A percentile compares a stretch with the other conserved stretches of the same genome.
Conservation (phyloP, 805 yeast genomes). For the Vanderwaltozyma polyspora region DNA sequence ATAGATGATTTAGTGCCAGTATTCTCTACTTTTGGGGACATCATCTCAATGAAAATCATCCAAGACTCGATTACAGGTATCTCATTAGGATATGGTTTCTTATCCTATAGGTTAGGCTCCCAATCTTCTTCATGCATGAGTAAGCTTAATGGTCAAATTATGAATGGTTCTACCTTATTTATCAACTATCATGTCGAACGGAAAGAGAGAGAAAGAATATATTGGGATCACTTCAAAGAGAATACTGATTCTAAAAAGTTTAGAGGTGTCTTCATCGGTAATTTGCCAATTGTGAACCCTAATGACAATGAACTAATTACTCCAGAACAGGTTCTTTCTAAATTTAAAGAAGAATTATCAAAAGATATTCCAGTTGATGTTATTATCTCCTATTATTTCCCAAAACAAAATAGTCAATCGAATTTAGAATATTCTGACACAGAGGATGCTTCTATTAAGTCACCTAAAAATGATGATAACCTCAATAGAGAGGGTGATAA, state of each 20-base stretch:
- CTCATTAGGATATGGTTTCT: conserved; percentile 49
- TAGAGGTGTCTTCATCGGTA: conserved; percentile 43
- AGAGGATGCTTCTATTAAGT: background rate
- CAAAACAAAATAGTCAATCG: conserved; percentile 12
- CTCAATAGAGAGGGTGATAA: background rate
- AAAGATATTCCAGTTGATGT: conserved; percentile 10
- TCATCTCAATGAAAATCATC: conserved; percentile 37
- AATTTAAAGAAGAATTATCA: conserved; percentile 41
- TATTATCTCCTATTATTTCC: conserved; percentile 24
- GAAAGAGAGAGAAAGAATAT: conserved; percentile 40
- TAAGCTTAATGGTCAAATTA: conserved; percentile 35
- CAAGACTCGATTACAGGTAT: conserved; percentile 32
- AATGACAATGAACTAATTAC: conserved; percentile 21
- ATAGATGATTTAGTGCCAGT: conserved; percentile 30
- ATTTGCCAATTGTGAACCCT: conserved; percentile 34
- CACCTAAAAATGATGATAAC: background rate
- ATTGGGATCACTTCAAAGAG: conserved; percentile 28
- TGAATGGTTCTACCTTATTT: conserved; percentile 28
- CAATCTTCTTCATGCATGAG: conserved; percentile 56
- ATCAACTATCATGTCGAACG: conserved; percentile 57
- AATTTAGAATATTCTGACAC: conserved; percentile 5
- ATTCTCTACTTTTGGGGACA: conserved; percentile 33
- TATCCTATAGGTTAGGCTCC: conserved; percentile 45
- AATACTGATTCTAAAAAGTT: conserved; percentile 34
- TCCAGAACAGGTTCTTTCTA: conserved; percentile 24